Conservation (phyloP, 306 rosid genomes). For the Erythrophleum fordii region DNA sequence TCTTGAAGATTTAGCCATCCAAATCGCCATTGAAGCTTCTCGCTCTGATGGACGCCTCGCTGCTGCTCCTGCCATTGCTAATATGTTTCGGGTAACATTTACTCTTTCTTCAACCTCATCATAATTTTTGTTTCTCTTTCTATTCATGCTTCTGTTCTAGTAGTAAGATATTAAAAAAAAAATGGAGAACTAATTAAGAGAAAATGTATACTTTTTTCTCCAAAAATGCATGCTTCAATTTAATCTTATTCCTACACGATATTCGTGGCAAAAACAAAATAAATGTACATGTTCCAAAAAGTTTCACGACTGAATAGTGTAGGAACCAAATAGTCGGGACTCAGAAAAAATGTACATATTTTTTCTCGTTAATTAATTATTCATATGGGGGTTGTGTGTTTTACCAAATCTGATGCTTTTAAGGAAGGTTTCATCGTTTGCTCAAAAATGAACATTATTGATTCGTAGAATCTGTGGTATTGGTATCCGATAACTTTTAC, state of each 20-base stretch:
- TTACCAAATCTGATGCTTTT: background rate
- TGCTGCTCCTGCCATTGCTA: slow-evolving; percentile 75
- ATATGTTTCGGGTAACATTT: slow-evolving; percentile 65
- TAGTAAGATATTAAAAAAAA: background rate
- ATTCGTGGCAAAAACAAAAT: too few relatives aligned
- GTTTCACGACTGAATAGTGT: too few relatives aligned
- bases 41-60: slow-evolving; percentile 56
- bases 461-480: slow-evolving; percentile 19
- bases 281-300: background rate
- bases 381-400: background rate
- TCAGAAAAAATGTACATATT: background rate
- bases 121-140: background rate
- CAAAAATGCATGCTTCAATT: too few relatives aligned
- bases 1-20: slow-evolving; percentile 70
- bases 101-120: background rate
- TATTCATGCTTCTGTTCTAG: background rate
- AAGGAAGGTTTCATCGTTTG: background rate
- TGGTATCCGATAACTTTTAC: slow-evolving; percentile 36
- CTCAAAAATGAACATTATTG: slow-evolving; percentile 19
- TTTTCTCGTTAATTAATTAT: background rate
- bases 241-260: too few relatives aligned
- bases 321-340: background rate
- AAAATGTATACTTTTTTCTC: background rate
- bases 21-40: slow-evolving; percentile 76
- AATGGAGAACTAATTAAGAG: background rate